A percentile compares a stretch with the other conserved stretches of the same genome.
Conservation (phyloP, 768 basidiomycete species). For the Exidia glandulosa region DNA sequence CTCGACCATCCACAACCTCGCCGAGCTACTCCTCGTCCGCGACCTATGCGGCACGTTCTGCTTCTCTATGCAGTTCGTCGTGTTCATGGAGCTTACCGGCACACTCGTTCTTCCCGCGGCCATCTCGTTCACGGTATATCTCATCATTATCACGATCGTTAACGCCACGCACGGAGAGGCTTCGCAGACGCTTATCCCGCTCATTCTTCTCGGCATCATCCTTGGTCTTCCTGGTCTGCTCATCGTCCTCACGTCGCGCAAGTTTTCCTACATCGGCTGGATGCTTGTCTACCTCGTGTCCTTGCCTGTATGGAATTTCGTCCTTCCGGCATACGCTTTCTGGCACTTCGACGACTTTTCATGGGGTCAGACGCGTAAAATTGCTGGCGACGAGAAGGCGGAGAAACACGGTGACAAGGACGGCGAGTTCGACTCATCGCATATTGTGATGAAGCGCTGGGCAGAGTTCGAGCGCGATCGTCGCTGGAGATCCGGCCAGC, state of each 20-base stretch:
- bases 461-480: slow-evolving; percentile 95
- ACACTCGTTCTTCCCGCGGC: slow-evolving; percentile 95
- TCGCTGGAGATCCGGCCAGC: slow-evolving; percentile 79
- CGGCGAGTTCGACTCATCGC: slow-evolving; percentile 90
- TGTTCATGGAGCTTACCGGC: slow-evolving; percentile 95
- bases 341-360: slow-evolving; percentile 99
- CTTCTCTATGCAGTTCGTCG: slow-evolving; percentile 99
- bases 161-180: slow-evolving; percentile 39
- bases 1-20: slow-evolving; percentile 94
- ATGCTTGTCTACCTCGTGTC: slow-evolving; percentile 91
- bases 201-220: slow-evolving; percentile 85
- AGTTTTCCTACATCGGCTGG: slow-evolving; percentile 93
- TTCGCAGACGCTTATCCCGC: slow-evolving; percentile 44
- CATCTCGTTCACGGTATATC: slow-evolving; percentile 92
- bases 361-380: slow-evolving; percentile 89
- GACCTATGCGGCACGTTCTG: slow-evolving; percentile 99
- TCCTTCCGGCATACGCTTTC: slow-evolving; percentile 92
- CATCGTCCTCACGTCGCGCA: slow-evolving; percentile 92
- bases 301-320: slow-evolving; percentile 93
- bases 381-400: slow-evolving; percentile 57
- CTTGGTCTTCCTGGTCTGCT: slow-evolving; percentile 92
- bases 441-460: slow-evolving; percentile 99
- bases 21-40: slow-evolving; percentile 87
- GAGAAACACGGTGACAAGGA: slow-evolving; percentile 81
- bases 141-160: slow-evolving; percentile 80